phyloP scores from a whole-genome alignment of 345 rosid genomes.

The Rhizophora apiculata region DNA sequence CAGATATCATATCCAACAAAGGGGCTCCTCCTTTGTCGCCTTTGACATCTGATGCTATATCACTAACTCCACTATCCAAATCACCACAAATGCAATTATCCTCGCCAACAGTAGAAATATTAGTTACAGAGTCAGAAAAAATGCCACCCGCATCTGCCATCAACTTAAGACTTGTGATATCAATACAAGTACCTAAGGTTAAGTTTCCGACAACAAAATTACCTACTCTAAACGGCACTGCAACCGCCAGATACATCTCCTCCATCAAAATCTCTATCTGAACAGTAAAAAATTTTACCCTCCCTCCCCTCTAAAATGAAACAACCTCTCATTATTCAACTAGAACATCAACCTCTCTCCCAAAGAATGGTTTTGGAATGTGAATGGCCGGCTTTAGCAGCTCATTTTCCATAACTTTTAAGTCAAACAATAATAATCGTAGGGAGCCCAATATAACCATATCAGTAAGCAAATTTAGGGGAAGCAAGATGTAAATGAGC shows the following conservation, averaged over 20 bases:
- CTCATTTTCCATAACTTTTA: conserved; percentile 48
- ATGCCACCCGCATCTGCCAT: conserved; percentile 59
- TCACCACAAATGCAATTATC: conserved; percentile 33
- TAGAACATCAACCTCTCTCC: conserved; percentile 39
- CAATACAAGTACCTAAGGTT: conserved; percentile 48
- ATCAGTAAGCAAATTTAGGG: conserved; percentile 28
- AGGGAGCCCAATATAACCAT: conserved; percentile 15
- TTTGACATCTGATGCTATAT: conserved; percentile 19
- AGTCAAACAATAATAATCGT: background rate
- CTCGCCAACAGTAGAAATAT: conserved; percentile 29
- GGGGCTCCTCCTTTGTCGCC: conserved; percentile 26
- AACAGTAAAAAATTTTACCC: conserved; percentile 41
- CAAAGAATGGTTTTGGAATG: conserved; percentile 34
- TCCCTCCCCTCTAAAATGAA: conserved; percentile 35
- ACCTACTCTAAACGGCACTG: conserved; percentile 64
- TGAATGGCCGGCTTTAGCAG: conserved; percentile 25
- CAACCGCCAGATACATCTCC: conserved; percentile 73
- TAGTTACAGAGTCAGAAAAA: conserved; percentile 45
- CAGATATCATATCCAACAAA: conserved; percentile 43
- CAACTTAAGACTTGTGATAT: conserved; percentile 55
- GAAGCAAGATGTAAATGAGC: conserved; percentile 32
- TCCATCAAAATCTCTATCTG: conserved; percentile 68
- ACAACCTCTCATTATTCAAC: conserved; percentile 49
- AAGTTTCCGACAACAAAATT: conserved; percentile 56
- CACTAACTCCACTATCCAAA: conserved; percentile 32